Evolutionary conservation across 495 filamentous ascomycete genomes (phyloP).

Genomic region (Neurospora sp.): DNA sequence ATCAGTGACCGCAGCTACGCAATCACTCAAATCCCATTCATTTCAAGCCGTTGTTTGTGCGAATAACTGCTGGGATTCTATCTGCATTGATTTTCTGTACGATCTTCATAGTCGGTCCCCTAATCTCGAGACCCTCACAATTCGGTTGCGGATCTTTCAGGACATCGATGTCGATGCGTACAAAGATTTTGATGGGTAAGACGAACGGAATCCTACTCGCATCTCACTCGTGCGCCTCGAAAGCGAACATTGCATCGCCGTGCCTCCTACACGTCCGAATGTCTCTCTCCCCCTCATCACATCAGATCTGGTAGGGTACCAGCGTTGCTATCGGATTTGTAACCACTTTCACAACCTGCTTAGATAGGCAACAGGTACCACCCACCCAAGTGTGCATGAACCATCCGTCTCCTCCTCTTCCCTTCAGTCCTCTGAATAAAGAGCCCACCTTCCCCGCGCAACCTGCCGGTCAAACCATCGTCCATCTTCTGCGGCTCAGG

Average conservation of each 20-base stretch:
- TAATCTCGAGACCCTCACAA: neutral
- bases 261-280: neutral
- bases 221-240: neutral
- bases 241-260: neutral
- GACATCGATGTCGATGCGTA: neutral
- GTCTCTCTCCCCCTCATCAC: neutral
- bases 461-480: neutral
- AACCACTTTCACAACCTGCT: neutral
- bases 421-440: neutral
- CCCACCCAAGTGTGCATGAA: neutral
- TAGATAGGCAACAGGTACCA: neutral
- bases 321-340: neutral
- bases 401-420: neutral
- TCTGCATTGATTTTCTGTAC: neutral
- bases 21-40: conserved; percentile 2
- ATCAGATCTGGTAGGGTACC: neutral
- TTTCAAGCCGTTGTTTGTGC: neutral
- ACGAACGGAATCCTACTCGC: neutral
- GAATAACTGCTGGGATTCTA: neutral
- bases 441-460: neutral
- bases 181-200: neutral
- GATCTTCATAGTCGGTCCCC: neutral
- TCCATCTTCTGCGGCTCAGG: neutral
- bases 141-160: neutral
- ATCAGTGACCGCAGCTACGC: conserved; percentile 10